Base-by-base conservation (phyloP, 257 asterid species). In the Lithospermum erythrorhizon region DNA sequence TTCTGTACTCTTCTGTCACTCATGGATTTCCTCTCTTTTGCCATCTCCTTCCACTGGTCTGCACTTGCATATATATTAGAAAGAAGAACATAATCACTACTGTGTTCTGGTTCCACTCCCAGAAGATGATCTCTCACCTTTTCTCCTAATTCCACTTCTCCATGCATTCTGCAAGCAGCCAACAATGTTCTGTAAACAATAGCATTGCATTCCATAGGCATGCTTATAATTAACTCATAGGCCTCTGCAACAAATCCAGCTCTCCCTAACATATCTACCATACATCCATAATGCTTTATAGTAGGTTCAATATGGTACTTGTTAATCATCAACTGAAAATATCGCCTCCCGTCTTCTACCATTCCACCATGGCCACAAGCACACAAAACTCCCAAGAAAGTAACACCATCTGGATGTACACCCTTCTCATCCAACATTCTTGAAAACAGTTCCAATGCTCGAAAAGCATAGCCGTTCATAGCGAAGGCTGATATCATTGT, bases 361-460 rank as follows among this genome's bases (percentile, higher is more conserved):
- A 65, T 19, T 20, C 69, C 69, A 23, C 62, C 69, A 57, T 65
- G 69, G 61, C 53, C 57, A 24, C 69, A 65, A 2, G 69, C 69
- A 8, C 55, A 65, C 32, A 65, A 13, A 41, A 57, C 69, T 55
- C 27, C 48, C 27, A 7, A 21, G 61, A 58, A 58, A 55, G 69
- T 65, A 37, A 65, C 69, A 41, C 57, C 69, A 19, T 65, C 29
- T 9, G 69, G 62, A 8, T 10, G 23, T 20, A 18, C 61, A 14
- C 6, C 41, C 41, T 64, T 64, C 51, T 54, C 41, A 6, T 21
- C 21, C 32, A 64, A 13, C 60, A 64, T 22, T 64, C 53, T 55
- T 18, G 24, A 22, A 52, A 64, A 64, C 37, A 64, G 35, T 22
- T 55, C 25, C 68, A 64, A 21, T 23, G 68, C 68, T 37, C 56